Base-by-base conservation (phyloP, 1,284 basidiomycete genomes). In the Takashimella tepidaria region DNA sequence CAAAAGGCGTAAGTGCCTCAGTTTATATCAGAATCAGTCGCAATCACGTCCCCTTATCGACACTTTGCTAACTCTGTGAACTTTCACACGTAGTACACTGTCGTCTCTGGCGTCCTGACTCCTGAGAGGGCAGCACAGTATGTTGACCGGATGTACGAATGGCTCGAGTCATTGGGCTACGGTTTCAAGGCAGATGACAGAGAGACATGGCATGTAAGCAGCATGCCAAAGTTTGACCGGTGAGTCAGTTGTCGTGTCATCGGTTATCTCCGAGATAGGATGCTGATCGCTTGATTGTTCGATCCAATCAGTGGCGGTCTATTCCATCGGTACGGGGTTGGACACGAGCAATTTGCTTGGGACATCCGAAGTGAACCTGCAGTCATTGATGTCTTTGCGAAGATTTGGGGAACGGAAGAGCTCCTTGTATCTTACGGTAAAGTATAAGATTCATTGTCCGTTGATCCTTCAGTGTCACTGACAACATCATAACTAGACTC, bases 301-400 rank as follows among this genome's bases (percentile, higher is more conserved):
- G 31, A 37, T 37, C 31, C 16, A 37, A 37, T 55, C 56, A 66
- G 65, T 45, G 68, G 67, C 22, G 70, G 70, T 4, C 57, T 74
- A 41, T 69, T 64, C 58, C 63, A 68, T 51, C 53, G 70, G 40
- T 61, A 72, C 53, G 73, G 60, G 8, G 62, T 65, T 11, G 67
- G 62, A 10, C 74, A 75, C 57, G 75, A 75, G 57, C 71, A 76
- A 49, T 73, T 68, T 45, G 69, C 66, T 1, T 77, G 76, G 76
- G 68, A 75, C 49, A 75, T 76, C 50, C 57, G 74, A 27, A 50
- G 60, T 27, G 74, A 76, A 57, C 65, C 64, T 2, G 68, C 53
- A 1, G 57, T 76, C 13, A 62, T 75, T 40, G 65, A 72, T 24
- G 58, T 62, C 5, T 77, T 76, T 51, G 60, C 63, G 45, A 67